Percentiles rank a stretch among this genome's conserved stretches.
These are phyloP conservation scores for Xanthoconium purpureum DNA, from an alignment of 768 basidiomycete species.

Conservation along the genomic window DNA sequence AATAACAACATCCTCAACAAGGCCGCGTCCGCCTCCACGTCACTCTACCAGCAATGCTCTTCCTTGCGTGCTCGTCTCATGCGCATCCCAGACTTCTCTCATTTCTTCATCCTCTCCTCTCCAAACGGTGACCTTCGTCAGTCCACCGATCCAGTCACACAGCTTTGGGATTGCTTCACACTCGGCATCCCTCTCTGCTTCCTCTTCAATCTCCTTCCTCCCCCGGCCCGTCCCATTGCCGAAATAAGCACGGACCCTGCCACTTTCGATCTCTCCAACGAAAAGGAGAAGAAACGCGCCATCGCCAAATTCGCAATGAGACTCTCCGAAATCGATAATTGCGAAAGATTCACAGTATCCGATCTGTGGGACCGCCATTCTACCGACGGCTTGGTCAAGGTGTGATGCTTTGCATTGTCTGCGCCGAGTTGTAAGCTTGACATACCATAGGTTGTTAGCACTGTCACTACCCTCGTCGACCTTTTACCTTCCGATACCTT, in stretches of 20 bases:
- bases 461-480: constrained; percentile 82
- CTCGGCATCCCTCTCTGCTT: constrained; percentile 93
- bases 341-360: constrained; percentile 84
- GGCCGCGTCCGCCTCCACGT: constrained; percentile 80
- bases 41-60: constrained; percentile 91
- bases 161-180: constrained; percentile 92
- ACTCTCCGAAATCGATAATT: constrained; percentile 64
- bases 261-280: constrained; percentile 64
- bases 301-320: constrained; percentile 92
- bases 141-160: constrained; percentile 89
- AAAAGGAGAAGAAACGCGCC: constrained; percentile 85
- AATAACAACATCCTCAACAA: constrained; percentile 90
- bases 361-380: constrained; percentile 90
- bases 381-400: constrained; percentile 94
- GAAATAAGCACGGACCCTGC: constrained; percentile 63
- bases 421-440: background rate
- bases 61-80: constrained; percentile 71
- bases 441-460: constrained; percentile 70
- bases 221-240: constrained; percentile 40
- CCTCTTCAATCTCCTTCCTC: constrained; percentile 88
- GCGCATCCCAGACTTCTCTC: constrained; percentile 70
- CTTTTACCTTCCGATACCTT: constrained; percentile 69
- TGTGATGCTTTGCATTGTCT: constrained; percentile 33
- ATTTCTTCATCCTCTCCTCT: constrained; percentile 63
- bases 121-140: constrained; percentile 57